phyloP scores from a whole-genome alignment of 1,139 yeast genomes.

The Geotrichum phurueaensis region DNA sequence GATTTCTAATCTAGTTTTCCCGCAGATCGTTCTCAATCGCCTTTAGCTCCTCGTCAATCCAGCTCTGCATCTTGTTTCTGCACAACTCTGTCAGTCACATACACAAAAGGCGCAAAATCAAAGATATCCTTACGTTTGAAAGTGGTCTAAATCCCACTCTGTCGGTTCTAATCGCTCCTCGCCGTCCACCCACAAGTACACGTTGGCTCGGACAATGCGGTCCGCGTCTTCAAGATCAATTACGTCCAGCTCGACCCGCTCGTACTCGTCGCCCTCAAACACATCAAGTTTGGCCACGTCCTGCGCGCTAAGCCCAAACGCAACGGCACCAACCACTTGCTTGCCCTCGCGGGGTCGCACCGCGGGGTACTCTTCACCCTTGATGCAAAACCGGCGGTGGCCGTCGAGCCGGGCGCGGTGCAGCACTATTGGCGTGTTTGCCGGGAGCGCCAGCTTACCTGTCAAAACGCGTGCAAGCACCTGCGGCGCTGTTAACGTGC shows the following conservation, averaged over 20 bases:
- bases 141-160: slow-evolving; percentile 12
- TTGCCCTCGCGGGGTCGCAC: slow-evolving; percentile 19
- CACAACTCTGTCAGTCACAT: not conserved
- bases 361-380: slow-evolving; percentile 33
- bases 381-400: slow-evolving; percentile 26
- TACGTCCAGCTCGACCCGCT: slow-evolving; percentile 24
- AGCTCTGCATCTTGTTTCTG: slow-evolving; percentile 9
- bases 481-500: slow-evolving; percentile 34
- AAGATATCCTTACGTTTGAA: slow-evolving; percentile 3
- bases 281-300: slow-evolving; percentile 28
- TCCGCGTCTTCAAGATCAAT: slow-evolving; percentile 20
- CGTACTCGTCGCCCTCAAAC: slow-evolving; percentile 35
- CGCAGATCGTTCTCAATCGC: slow-evolving; percentile 6
- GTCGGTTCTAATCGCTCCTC: slow-evolving; percentile 2
- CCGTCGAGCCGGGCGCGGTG: slow-evolving; percentile 26
- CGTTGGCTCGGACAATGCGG: slow-evolving; percentile 20
- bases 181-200: slow-evolving; percentile 28
- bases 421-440: slow-evolving; percentile 18
- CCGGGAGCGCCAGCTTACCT: slow-evolving; percentile 21
- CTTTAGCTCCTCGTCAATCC: slow-evolving; percentile 11
- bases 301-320: slow-evolving; percentile 24
- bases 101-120: not conserved
- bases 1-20: slow-evolving; percentile 9
- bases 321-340: slow-evolving; percentile 30
- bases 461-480: slow-evolving; percentile 33